phyloP scores from a whole-genome alignment of 169 alveolate genomes.

The Cryptosporidium baileyi region DNA sequence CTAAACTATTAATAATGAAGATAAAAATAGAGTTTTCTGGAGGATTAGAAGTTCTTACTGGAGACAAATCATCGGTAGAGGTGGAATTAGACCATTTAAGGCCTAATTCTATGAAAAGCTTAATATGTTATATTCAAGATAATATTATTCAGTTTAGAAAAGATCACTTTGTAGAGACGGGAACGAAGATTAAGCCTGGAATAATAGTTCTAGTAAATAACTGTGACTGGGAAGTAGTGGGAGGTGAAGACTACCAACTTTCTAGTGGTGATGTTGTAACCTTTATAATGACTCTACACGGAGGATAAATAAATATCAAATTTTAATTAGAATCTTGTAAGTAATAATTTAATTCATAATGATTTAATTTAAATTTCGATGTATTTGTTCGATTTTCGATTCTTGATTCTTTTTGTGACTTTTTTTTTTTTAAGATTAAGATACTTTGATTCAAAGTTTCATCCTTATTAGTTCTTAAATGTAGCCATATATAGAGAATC shows the following conservation, averaged over 20 bases:
- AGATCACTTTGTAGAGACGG: conserved; percentile 69
- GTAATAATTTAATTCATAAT: neutral
- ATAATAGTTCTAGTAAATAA: conserved; percentile 91
- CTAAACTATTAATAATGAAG: neutral
- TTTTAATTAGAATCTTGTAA: neutral
- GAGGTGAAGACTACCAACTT: conserved; percentile 81
- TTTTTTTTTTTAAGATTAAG: too few relatives aligned
- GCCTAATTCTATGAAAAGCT: conserved; percentile 12
- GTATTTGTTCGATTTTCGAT: neutral
- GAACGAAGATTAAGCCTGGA: conserved; percentile 85
- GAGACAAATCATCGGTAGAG: conserved; percentile 5
- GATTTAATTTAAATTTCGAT: neutral
- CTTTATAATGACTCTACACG: conserved; percentile 95
- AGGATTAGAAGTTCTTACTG: conserved; percentile 49
- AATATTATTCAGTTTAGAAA: conserved; percentile 26
- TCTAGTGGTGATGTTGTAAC: conserved; percentile 83
- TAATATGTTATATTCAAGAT: conserved; percentile 24
- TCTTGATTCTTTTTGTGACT: too few relatives aligned
- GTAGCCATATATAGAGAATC: too few relatives aligned
- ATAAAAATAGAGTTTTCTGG: conserved; percentile 49
- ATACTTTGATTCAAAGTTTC: too few relatives aligned
- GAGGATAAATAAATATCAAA: conserved; percentile 82
- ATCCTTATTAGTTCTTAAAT: too few relatives aligned
- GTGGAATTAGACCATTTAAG: neutral
- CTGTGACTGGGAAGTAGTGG: conserved; percentile 93